Conservation (phyloP, 306 rosid genomes). For the Quercus glauca region DNA sequence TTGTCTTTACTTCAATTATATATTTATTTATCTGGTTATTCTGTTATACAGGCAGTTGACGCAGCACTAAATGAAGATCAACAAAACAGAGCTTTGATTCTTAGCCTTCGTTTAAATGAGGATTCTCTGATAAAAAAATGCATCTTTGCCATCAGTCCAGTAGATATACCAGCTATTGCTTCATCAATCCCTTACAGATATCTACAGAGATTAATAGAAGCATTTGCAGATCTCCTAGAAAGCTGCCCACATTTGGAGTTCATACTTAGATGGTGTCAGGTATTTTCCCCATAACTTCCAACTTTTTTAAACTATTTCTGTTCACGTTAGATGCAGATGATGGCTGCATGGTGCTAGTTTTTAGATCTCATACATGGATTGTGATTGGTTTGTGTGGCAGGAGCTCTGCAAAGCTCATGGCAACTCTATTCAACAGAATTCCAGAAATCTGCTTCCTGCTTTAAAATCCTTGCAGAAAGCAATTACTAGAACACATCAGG, state of each 20-base stretch:
- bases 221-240: slow-evolving; percentile 82
- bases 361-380: slow-evolving; percentile 11
- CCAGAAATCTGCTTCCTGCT: slow-evolving; percentile 71
- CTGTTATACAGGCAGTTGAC: slow-evolving; percentile 73
- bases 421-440: slow-evolving; percentile 66
- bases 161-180: slow-evolving; percentile 60
- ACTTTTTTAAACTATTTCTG: neutral
- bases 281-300: slow-evolving; percentile 15
- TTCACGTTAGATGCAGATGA: neutral
- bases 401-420: slow-evolving; percentile 86
- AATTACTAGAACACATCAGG: slow-evolving; percentile 73
- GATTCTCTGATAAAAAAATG: slow-evolving; percentile 68
- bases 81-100: slow-evolving; percentile 71
- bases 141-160: slow-evolving; percentile 63
- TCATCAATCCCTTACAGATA: slow-evolving; percentile 64
- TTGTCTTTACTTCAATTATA: slow-evolving; percentile 1
- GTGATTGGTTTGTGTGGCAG: slow-evolving; percentile 43
- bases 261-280: slow-evolving; percentile 87
- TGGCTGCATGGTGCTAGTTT: neutral
- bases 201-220: slow-evolving; percentile 77
- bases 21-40: neutral
- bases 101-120: slow-evolving; percentile 82
- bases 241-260: slow-evolving; percentile 87
- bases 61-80: slow-evolving; percentile 66
- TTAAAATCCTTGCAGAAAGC: slow-evolving; percentile 81